phyloP scores from a whole-genome alignment of 2,329 filamentous ascomycete genomes.

The Cadophora luteo-olivacea region DNA sequence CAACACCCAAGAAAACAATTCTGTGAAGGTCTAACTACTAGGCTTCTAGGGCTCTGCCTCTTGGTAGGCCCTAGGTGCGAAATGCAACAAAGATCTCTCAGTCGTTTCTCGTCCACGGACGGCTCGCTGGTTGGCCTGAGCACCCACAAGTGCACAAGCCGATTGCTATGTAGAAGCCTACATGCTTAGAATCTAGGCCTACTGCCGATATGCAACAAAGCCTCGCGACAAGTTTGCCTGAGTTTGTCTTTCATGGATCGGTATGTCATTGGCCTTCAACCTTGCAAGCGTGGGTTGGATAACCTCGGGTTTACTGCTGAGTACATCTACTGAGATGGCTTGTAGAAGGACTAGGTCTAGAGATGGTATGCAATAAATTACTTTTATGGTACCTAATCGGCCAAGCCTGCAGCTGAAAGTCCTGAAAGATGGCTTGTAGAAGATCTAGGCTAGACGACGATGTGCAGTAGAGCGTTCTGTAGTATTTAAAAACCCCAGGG shows the following conservation, averaged over 20 bases:
- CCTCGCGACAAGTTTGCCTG: not conserved
- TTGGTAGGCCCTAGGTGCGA: not conserved
- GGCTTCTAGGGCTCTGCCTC: not conserved
- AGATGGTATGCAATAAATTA: not conserved
- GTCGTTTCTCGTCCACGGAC: not conserved
- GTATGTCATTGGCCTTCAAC: not conserved
- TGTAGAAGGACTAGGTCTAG: not conserved
- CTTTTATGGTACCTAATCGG: too few relatives aligned
- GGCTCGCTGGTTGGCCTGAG: not conserved
- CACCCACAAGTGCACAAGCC: not conserved
- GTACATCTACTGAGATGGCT: not conserved
- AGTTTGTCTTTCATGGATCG: not conserved
- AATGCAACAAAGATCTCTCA: not conserved
- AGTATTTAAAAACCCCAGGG: too few relatives aligned
- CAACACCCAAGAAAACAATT: too few relatives aligned
- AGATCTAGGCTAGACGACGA: too few relatives aligned
- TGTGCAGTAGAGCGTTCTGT: too few relatives aligned
- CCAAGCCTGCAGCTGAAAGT: too few relatives aligned
- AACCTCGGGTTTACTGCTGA: not conserved
- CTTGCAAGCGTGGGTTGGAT: not conserved
- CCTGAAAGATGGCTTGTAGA: too few relatives aligned
- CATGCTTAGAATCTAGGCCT: not conserved
- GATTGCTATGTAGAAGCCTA: not conserved
- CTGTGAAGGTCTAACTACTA: too few relatives aligned
- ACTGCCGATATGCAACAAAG: constrained; percentile 3